Conservation (phyloP, 2,329 filamentous ascomycete species). For the Aspergillus sclerotialis region DNA sequence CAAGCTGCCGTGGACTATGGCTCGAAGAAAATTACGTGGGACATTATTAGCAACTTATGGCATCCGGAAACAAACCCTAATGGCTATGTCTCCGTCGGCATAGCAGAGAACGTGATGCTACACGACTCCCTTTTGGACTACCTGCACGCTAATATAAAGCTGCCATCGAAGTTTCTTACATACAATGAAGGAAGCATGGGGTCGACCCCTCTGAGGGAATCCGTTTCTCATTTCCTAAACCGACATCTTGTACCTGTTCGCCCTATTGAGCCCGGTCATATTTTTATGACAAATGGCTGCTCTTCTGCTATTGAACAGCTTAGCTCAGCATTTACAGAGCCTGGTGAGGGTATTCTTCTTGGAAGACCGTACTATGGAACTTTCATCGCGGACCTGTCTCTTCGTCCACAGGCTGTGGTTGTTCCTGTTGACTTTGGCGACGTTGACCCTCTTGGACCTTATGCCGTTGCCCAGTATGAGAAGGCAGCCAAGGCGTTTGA, state of each 20-base stretch:
- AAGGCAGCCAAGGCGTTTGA: slow-evolving; percentile 31
- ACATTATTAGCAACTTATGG: not conserved
- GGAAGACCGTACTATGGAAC: not conserved
- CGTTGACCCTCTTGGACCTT: slow-evolving; percentile 36
- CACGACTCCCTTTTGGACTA: not conserved
- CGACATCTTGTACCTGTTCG: not conserved
- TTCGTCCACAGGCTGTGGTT: slow-evolving; percentile 37
- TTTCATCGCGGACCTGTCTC: slow-evolving; percentile 34
- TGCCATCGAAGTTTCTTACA: not conserved
- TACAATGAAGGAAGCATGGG: not conserved
- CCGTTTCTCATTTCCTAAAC: not conserved
- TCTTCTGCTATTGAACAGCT: not conserved
- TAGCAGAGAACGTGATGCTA: not conserved
- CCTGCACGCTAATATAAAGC: not conserved
- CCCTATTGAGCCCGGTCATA: not conserved
- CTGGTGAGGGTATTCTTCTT: not conserved
- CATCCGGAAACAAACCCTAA: not conserved
- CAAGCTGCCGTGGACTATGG: not conserved
- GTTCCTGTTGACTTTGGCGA: slow-evolving; percentile 40
- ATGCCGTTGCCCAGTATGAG: slow-evolving; percentile 41
- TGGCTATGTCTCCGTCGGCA: not conserved
- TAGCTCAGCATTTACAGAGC: not conserved
- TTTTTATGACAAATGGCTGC: not conserved
- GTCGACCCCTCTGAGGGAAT: not conserved
- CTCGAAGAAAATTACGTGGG: not conserved